phyloP scores from a whole-genome alignment of 2,329 filamentous ascomycete genomes.

The Beauveria medogensis region DNA sequence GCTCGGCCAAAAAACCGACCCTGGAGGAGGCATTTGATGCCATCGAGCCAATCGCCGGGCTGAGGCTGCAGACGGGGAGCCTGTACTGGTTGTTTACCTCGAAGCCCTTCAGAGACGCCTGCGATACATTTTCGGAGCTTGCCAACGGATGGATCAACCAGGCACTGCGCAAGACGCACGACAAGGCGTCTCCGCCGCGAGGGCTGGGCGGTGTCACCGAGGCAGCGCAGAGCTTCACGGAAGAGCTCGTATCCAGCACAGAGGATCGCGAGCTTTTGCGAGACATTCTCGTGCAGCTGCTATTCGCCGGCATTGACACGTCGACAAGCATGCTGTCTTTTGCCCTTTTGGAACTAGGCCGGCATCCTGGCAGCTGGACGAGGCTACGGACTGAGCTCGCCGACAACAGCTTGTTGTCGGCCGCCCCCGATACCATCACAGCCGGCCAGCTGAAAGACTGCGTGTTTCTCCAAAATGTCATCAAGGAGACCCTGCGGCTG shows the following conservation, averaged over 20 bases:
- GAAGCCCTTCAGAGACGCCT: neutral
- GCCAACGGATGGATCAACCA: neutral
- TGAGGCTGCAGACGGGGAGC: neutral
- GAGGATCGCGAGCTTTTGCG: neutral
- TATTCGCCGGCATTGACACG: slow-evolving; percentile 3
- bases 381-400: neutral
- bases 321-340: slow-evolving; percentile 3
- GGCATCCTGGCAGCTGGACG: neutral
- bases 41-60: neutral
- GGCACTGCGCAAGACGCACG: neutral
- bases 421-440: neutral
- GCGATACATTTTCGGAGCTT: neutral
- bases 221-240: neutral
- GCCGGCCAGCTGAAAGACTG: neutral
- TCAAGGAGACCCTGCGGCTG: neutral
- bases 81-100: slow-evolving; percentile 3
- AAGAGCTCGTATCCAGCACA: neutral
- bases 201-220: neutral
- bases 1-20: neutral
- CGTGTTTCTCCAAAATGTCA: neutral
- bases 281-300: slow-evolving; percentile 1
- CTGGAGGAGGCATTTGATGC: neutral
- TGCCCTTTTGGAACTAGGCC: neutral
- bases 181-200: neutral
- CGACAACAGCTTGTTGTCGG: neutral